phyloP scores from a whole-genome alignment of 768 basidiomycete species.

The Pleurotus tuoliensis region DNA sequence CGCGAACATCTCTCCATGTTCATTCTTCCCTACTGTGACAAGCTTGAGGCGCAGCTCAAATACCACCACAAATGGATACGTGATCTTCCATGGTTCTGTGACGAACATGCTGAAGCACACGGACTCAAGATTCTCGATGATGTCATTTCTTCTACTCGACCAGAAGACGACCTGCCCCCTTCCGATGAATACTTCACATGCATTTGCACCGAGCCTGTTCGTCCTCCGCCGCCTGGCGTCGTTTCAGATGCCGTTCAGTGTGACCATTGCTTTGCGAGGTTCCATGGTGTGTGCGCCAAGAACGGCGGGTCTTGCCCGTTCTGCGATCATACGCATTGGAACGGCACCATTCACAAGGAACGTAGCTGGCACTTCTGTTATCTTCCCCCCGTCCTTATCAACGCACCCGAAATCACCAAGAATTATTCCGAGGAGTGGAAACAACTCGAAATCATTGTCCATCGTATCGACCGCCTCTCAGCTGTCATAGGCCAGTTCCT shows the following conservation, averaged over 20 bases:
- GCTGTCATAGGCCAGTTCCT: slow-evolving; percentile 78
- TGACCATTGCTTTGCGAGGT: slow-evolving; percentile 83
- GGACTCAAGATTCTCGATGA: slow-evolving; percentile 66
- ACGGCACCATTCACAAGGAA: slow-evolving; percentile 77
- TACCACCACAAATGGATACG: slow-evolving; percentile 70
- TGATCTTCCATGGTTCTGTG: slow-evolving; percentile 76
- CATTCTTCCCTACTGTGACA: slow-evolving; percentile 67
- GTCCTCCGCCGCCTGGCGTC: slow-evolving; percentile 71
- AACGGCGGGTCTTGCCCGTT: slow-evolving; percentile 91
- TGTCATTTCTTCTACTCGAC: slow-evolving; percentile 67
- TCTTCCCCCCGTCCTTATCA: slow-evolving; percentile 63
- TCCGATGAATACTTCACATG: slow-evolving; percentile 82
- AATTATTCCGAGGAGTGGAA: slow-evolving; percentile 80
- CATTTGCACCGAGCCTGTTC: slow-evolving; percentile 74
- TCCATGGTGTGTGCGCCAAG: slow-evolving; percentile 81
- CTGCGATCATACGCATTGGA: slow-evolving; percentile 91
- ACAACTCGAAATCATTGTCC: slow-evolving; percentile 75
- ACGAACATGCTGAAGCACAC: slow-evolving; percentile 61
- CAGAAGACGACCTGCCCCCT: slow-evolving; percentile 77
- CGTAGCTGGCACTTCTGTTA: slow-evolving; percentile 83
- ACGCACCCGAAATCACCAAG: slow-evolving; percentile 76
- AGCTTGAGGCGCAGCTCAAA: slow-evolving; percentile 63
- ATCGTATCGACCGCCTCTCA: slow-evolving; percentile 73
- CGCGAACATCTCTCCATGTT: slow-evolving; percentile 71
- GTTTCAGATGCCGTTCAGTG: slow-evolving; percentile 86